A percentile compares a stretch with the other conserved stretches of the same genome.
Conservation (phyloP, 2,329 filamentous ascomycete species). For the Cladosporium halotolerans region DNA sequence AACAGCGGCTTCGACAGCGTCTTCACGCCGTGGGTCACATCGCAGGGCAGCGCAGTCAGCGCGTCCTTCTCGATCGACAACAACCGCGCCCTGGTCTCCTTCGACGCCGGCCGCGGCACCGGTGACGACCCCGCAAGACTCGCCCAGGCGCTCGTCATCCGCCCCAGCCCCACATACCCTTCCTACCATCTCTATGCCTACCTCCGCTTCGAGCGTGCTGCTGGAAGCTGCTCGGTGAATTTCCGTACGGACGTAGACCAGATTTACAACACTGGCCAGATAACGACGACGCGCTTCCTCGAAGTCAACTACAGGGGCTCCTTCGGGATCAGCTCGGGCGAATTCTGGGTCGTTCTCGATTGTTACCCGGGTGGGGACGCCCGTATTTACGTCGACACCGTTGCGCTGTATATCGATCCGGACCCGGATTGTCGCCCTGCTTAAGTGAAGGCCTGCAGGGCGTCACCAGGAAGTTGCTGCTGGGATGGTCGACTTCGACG, state of each 20-base stretch:
- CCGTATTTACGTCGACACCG: not conserved
- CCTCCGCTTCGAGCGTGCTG: not conserved
- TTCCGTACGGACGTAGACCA: not conserved
- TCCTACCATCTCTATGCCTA: not conserved
- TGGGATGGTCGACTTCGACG: too few species aligned
- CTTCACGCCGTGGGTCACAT: not conserved
- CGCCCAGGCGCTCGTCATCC: not conserved
- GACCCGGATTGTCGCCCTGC: not conserved
- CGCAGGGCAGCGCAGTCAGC: not conserved
- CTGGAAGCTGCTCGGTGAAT: not conserved
- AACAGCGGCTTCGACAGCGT: slow-evolving; percentile 2
- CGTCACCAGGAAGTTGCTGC: not conserved
- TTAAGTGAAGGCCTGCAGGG: not conserved
- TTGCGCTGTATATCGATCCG: not conserved
- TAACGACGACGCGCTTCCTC: not conserved
- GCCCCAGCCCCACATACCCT: not conserved
- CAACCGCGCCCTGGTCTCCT: not conserved
- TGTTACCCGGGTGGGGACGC: not conserved
- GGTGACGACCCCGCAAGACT: not conserved
- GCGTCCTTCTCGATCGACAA: not conserved
- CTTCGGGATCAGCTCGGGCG: not conserved
- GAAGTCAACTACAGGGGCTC: not conserved
- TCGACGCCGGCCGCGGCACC: not conserved
- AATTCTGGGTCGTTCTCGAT: not conserved
- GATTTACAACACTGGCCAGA: slow-evolving; percentile 2